phyloP scores from a whole-genome alignment of 2,329 filamentous ascomycete species.

The Talaromyces amestolkiae region DNA sequence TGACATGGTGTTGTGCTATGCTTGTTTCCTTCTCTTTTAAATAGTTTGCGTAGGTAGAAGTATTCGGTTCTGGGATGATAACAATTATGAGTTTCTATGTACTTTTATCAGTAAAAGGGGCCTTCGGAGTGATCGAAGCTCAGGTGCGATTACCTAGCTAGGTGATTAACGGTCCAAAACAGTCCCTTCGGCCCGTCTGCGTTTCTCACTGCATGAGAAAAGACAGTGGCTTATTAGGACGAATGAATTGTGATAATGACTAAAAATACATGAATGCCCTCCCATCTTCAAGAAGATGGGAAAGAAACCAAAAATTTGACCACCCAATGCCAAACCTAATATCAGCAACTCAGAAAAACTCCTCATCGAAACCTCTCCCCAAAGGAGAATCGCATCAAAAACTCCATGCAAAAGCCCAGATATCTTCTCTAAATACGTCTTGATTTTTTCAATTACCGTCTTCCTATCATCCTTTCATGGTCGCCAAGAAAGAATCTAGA shows the following conservation, averaged over 20 bases:
- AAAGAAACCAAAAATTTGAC: not conserved
- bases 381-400: not conserved
- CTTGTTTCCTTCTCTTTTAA: not conserved
- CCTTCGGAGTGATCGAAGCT: not conserved
- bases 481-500: constrained; percentile 90
- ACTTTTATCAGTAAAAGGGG: not conserved
- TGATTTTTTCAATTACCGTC: not conserved
- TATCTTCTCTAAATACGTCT: not conserved
- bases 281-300: not conserved
- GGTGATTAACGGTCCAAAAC: not conserved
- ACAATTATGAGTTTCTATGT: not conserved
- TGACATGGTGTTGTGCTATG: not conserved
- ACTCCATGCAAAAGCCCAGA: not conserved
- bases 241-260: not conserved
- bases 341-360: not conserved
- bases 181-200: not conserved
- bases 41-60: not conserved
- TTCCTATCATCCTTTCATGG: constrained; percentile 65
- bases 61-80: not conserved
- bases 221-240: not conserved
- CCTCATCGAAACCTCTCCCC: not conserved
- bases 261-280: not conserved
- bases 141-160: not conserved
- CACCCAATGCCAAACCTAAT: not conserved
- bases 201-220: not conserved